These are phyloP conservation scores for Candida nonsorbophila DNA, from an alignment of 805 yeast genomes.

Conservation along the genomic window DNA sequence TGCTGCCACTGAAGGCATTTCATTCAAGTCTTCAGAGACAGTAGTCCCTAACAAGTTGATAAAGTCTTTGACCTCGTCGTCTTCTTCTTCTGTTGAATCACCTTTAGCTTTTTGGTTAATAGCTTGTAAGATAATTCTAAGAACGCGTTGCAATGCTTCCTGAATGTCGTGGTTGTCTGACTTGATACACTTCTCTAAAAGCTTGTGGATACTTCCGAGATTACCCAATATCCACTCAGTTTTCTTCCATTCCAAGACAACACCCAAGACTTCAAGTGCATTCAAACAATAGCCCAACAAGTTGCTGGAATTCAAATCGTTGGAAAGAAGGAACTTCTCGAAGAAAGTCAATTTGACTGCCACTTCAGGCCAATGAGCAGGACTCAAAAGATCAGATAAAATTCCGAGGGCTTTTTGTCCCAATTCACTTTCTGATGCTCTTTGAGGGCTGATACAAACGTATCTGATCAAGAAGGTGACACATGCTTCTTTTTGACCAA, in stretches of 20 bases:
- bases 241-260: slow-evolving; percentile 73
- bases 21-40: slow-evolving; percentile 73
- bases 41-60: slow-evolving; percentile 56
- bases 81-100: slow-evolving; percentile 48
- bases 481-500: slow-evolving; percentile 82
- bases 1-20: slow-evolving; percentile 76
- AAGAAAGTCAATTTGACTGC: slow-evolving; percentile 82
- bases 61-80: slow-evolving; percentile 61
- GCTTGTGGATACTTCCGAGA: slow-evolving; percentile 59
- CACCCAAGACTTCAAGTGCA: slow-evolving; percentile 83
- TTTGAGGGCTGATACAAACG: slow-evolving; percentile 78
- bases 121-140: slow-evolving; percentile 64
- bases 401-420: slow-evolving; percentile 81
- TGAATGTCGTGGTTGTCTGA: slow-evolving; percentile 85
- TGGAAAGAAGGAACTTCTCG: slow-evolving; percentile 77
- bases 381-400: slow-evolving; percentile 64
- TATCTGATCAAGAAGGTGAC: slow-evolving; percentile 83
- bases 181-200: slow-evolving; percentile 75
- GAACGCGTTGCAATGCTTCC: slow-evolving; percentile 71
- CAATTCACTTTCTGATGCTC: slow-evolving; percentile 77
- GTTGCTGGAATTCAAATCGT: slow-evolving; percentile 66
- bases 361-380: slow-evolving; percentile 81
- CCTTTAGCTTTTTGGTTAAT: slow-evolving; percentile 40
- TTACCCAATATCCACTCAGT: slow-evolving; percentile 76
- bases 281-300: slow-evolving; percentile 78